A percentile compares a stretch with the other conserved stretches of the same genome.
Conservation (phyloP, 495 filamentous ascomycete species). For the Penicillium cataractarum region DNA sequence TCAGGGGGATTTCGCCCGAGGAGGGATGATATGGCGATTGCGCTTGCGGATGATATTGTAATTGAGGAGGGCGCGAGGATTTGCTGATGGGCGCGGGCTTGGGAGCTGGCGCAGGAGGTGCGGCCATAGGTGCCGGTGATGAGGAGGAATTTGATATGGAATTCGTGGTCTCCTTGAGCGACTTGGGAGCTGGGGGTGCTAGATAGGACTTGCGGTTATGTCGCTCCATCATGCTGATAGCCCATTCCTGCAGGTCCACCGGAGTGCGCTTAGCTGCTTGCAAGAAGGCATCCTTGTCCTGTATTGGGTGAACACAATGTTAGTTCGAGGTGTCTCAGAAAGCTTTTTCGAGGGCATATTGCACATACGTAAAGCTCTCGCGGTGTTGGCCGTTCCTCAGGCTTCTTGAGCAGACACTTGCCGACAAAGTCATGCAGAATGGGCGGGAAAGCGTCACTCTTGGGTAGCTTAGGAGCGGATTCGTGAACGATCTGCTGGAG, state of each 20-base stretch:
- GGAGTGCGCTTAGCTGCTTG: slow-evolving; percentile 93
- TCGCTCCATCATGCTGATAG: slow-evolving; percentile 84
- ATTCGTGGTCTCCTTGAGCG: slow-evolving; percentile 40
- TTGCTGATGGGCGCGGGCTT: slow-evolving; percentile 31
- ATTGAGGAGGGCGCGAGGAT: slow-evolving; percentile 55
- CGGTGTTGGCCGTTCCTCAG: slow-evolving; percentile 86
- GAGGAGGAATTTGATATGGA: slow-evolving; percentile 16
- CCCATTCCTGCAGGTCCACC: slow-evolving; percentile 88
- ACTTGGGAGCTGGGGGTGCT: slow-evolving; percentile 60
- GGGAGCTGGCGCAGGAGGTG: slow-evolving; percentile 20
- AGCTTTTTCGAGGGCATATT: not conserved
- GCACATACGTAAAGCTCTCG: slow-evolving; percentile 69
- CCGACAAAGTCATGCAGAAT: slow-evolving; percentile 96
- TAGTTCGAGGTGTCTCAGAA: not conserved
- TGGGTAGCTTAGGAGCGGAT: slow-evolving; percentile 87
- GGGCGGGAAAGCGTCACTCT: slow-evolving; percentile 93
- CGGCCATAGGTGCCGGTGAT: slow-evolving; percentile 18
- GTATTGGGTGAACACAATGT: slow-evolving; percentile 1
- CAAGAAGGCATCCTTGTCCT: slow-evolving; percentile 92
- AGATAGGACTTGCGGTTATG: slow-evolving; percentile 93
- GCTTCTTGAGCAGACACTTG: slow-evolving; percentile 88
- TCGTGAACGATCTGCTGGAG: slow-evolving; percentile 98
- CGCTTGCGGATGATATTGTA: slow-evolving; percentile 43
- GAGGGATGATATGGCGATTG: slow-evolving; percentile 54
- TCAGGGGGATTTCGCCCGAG: slow-evolving; percentile 69